Conservation (phyloP, 805 yeast species). For the Metschnikowia anglica region DNA sequence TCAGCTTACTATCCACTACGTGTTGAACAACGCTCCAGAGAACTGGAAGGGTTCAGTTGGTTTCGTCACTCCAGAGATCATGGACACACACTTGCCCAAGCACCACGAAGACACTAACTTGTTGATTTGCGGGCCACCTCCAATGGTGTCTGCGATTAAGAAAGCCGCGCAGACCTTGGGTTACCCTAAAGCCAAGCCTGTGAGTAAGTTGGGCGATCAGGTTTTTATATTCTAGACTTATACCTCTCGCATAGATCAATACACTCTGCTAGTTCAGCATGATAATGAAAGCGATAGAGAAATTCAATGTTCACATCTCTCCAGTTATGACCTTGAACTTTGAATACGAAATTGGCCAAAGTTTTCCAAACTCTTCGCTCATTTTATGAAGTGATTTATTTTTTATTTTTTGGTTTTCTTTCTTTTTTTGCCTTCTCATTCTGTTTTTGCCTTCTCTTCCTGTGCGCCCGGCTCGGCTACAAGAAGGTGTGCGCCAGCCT, state of each 20-base stretch:
- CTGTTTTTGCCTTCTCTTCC: too few relatives aligned
- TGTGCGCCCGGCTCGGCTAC: neutral
- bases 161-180: conserved; percentile 75
- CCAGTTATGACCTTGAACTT: too few relatives aligned
- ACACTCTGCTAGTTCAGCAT: neutral
- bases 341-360: too few relatives aligned
- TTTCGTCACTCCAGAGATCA: conserved; percentile 72
- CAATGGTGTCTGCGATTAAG: conserved; percentile 83
- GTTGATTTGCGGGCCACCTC: conserved; percentile 91
- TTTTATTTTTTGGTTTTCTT: too few relatives aligned
- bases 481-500: neutral
- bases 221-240: conserved; percentile 70
- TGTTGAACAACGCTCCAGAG: conserved; percentile 70
- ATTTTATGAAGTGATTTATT: neutral
- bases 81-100: conserved; percentile 62
- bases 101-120: conserved; percentile 63
- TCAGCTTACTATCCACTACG: conserved; percentile 64
- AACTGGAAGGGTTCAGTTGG: conserved; percentile 80
- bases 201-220: conserved; percentile 86
- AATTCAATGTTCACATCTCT: too few relatives aligned
- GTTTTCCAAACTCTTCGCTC: too few relatives aligned
- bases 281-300: neutral
- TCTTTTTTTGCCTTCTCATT: neutral
- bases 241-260: neutral
- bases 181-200: conserved; percentile 80